Evolutionary conservation across 371 early-diverging fungal genomes (phyloP).

Genomic region (Actinomortierella ambigua): DNA sequence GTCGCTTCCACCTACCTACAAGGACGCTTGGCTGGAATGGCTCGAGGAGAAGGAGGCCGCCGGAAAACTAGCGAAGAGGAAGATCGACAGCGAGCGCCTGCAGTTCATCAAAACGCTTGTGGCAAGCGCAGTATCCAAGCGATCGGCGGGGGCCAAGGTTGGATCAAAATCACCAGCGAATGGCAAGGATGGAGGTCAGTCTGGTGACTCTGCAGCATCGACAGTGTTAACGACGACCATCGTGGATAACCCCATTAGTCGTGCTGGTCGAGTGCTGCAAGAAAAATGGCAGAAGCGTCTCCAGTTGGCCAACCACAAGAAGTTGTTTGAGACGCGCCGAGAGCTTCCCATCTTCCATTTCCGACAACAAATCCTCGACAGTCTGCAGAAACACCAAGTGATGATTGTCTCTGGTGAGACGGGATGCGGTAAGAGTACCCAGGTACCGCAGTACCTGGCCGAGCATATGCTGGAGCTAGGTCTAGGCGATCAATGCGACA

Average conservation of each 20-base stretch:
- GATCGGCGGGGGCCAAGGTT: background rate
- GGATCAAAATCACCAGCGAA: background rate
- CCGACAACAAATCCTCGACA: conserved; percentile 57
- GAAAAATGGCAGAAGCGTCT: conserved; percentile 39
- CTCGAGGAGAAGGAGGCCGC: conserved; percentile 51
- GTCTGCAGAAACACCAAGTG: conserved; percentile 64
- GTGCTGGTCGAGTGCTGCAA: conserved; percentile 19
- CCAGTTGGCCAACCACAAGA: conserved; percentile 39
- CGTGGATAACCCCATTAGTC: conserved; percentile 12
- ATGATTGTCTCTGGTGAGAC: conserved; percentile 90
- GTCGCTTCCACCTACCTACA: conserved; percentile 63
- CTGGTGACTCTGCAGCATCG: conserved; percentile 12
- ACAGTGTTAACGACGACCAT: conserved; percentile 9
- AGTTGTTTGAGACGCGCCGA: conserved; percentile 58
- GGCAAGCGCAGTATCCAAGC: conserved; percentile 17
- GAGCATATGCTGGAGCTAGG: conserved; percentile 57
- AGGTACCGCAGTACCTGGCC: conserved; percentile 88
- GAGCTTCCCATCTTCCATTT: conserved; percentile 67
- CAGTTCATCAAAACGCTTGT: conserved; percentile 38
- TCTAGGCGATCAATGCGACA: conserved; percentile 52
- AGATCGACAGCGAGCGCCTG: conserved; percentile 36
- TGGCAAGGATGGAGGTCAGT: conserved; percentile 7
- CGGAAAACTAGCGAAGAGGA: conserved; percentile 40
- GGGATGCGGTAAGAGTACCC: conserved; percentile 94
- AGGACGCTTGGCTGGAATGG: conserved; percentile 72